These are phyloP conservation scores for Naganishia albida DNA, from an alignment of 1,284 basidiomycete species.

Conservation along the genomic window DNA sequence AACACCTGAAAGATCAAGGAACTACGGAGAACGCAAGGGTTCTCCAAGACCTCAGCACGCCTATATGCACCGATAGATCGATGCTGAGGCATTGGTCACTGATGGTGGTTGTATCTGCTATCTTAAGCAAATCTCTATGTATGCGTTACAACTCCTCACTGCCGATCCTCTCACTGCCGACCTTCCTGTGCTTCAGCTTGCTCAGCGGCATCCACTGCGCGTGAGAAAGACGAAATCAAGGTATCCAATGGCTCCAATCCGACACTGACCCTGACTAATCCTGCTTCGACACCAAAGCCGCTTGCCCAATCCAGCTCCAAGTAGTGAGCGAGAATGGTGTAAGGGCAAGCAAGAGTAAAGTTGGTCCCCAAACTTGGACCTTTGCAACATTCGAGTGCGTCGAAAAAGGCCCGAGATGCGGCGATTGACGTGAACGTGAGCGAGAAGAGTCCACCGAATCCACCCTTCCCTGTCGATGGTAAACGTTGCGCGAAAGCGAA, in stretches of 20 bases:
- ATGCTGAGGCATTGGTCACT: background rate
- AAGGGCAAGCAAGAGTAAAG: slow-evolving; percentile 92
- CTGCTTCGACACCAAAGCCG: slow-evolving; percentile 77
- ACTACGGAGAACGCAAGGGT: background rate
- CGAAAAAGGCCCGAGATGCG: slow-evolving; percentile 82
- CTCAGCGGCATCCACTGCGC: slow-evolving; percentile 63
- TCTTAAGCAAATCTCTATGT: background rate
- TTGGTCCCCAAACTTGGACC: slow-evolving; percentile 94
- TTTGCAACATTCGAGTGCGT: slow-evolving; percentile 78
- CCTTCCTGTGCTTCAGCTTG: slow-evolving; percentile 20
- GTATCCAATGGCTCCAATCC: slow-evolving; percentile 77
- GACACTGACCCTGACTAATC: slow-evolving; percentile 83
- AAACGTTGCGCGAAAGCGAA: slow-evolving; percentile 64
- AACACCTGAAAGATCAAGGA: too few relatives aligned
- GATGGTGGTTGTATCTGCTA: slow-evolving; percentile 4
- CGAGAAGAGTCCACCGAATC: slow-evolving; percentile 90
- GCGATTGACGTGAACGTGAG: slow-evolving; percentile 73
- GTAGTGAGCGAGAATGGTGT: slow-evolving; percentile 91
- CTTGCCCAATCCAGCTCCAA: slow-evolving; percentile 89
- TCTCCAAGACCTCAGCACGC: background rate
- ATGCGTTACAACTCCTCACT: slow-evolving; percentile 6
- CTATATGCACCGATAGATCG: too few relatives aligned
- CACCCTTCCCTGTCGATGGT: slow-evolving; percentile 59
- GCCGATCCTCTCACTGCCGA: background rate
- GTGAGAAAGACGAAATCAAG: slow-evolving; percentile 65